These are phyloP conservation scores for Fonsecaea nubica DNA, from an alignment of 2,329 filamentous ascomycete genomes.

Conservation along the genomic window DNA sequence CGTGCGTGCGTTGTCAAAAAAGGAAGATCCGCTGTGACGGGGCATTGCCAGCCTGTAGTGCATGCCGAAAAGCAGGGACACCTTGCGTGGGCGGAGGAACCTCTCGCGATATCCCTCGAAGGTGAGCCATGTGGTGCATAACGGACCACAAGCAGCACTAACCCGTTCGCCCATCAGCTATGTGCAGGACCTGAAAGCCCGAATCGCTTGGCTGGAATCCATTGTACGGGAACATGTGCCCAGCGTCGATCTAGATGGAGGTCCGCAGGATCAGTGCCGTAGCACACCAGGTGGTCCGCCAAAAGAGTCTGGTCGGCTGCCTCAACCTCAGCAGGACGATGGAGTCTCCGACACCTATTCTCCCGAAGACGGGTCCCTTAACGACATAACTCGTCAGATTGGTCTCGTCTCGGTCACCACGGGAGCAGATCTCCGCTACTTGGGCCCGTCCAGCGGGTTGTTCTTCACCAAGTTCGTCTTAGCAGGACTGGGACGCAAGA, in stretches of 20 bases:
- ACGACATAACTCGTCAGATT: constrained; percentile 6
- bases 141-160: background rate
- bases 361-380: background rate
- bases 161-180: background rate
- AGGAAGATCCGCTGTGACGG: constrained; percentile 15
- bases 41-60: constrained; percentile 7
- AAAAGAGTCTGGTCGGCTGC: background rate
- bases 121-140: background rate
- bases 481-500: constrained; percentile 9
- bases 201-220: constrained; percentile 9
- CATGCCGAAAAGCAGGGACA: constrained; percentile 9
- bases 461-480: constrained; percentile 19
- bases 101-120: constrained; percentile 12
- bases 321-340: background rate
- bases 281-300: background rate
- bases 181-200: constrained; percentile 3
- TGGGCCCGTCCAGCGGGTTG: constrained; percentile 14
- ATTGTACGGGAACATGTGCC: constrained; percentile 3
- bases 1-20: constrained; percentile 11
- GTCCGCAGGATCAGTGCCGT: background rate
- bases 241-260: background rate
- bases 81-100: constrained; percentile 10
- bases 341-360: background rate
- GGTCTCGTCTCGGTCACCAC: constrained; percentile 15
- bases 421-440: constrained; percentile 10